Evolutionary conservation across 2,329 filamentous ascomycete genomes (phyloP).

Genomic region (Fusarium musae): DNA sequence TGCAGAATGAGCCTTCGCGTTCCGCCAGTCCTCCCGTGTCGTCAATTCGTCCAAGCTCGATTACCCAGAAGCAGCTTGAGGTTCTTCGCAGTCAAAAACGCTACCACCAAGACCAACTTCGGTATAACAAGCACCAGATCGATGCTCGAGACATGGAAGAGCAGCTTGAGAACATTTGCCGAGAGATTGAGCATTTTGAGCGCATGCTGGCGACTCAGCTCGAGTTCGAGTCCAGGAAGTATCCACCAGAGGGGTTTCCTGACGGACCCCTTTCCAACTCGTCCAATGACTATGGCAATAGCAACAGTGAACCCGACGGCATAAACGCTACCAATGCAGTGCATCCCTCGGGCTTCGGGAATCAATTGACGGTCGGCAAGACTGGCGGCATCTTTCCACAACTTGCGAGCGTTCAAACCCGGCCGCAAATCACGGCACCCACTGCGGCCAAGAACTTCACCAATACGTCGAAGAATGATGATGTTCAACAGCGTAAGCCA

Average conservation of each 20-base stretch:
- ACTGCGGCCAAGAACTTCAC: constrained; percentile 32
- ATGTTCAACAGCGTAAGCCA: constrained; percentile 49
- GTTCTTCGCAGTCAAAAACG: constrained; percentile 63
- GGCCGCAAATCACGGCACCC: constrained; percentile 39
- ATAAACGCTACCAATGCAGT: neutral
- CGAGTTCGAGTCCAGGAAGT: constrained; percentile 57
- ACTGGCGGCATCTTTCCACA: constrained; percentile 16
- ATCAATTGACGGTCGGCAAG: constrained; percentile 17
- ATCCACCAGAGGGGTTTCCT: constrained; percentile 52
- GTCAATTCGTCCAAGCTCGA: constrained; percentile 70
- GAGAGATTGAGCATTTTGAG: constrained; percentile 63
- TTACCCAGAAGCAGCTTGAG: constrained; percentile 68
- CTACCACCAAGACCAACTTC: constrained; percentile 67
- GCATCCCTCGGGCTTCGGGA: constrained; percentile 8
- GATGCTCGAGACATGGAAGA: constrained; percentile 64
- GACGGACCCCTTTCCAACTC: constrained; percentile 27
- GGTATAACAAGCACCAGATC: constrained; percentile 71
- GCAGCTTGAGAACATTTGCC: constrained; percentile 54
- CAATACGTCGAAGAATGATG: constrained; percentile 32
- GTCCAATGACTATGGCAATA: constrained; percentile 4
- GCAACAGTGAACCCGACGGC: constrained; percentile 9
- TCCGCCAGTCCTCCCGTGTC: constrained; percentile 58
- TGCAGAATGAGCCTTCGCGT: neutral
- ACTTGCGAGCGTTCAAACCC: constrained; percentile 42
- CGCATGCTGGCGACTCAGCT: constrained; percentile 57